Base-by-base conservation (phyloP, 2,329 filamentous ascomycete genomes). In the Colletotrichum sp. region DNA sequence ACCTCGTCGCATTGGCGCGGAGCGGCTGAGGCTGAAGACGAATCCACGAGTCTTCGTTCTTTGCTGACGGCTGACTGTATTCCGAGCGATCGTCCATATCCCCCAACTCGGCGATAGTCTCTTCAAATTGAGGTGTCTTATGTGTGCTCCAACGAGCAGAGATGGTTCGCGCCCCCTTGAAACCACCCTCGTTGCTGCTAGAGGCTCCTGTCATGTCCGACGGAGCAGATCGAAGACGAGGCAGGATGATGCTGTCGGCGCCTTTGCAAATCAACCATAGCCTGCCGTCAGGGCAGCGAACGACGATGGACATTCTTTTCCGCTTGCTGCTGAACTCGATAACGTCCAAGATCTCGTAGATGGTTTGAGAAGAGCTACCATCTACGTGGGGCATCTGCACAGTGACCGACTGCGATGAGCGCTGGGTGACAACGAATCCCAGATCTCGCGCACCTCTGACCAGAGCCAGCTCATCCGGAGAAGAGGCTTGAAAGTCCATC, bases 241-340 rank as follows among this genome's bases (percentile, higher is more conserved):
- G 93, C 80, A 97, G 90, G 73, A 98, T 90, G 9, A 93, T 92
- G 0, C 94, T 96, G 83, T 98, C 96, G 4, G 96, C 96, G 7
- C 96, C 96, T 83, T 98, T 98, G 86, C 95, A 97, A 78, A 98
- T 93, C 3, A 98, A 87, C 81, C 93, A 96, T 61, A 98, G 92
- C 14, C 93, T 92, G 3, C 93, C 92, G 80, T 98, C 94, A 0
- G 96, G 96, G 83, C 95, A 95, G 21, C 94, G 93, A 3, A 98
- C 91, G n/a, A 98, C 86, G 48, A 98, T 92, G 0, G 95, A 96
- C 96, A 98, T 98, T 52, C 96, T 91, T 85, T 98, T 98, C 32
- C 96, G 90, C 78, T 93, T 92, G 84, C 95, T 98, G 77, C 94
- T 97, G 80, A 98, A 98, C 81, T 98, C 96, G 74, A 98, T 95